Evolutionary conservation across 164 flowering plant genomes (phyloP).

Genomic region (Pachysandra terminalis): DNA sequence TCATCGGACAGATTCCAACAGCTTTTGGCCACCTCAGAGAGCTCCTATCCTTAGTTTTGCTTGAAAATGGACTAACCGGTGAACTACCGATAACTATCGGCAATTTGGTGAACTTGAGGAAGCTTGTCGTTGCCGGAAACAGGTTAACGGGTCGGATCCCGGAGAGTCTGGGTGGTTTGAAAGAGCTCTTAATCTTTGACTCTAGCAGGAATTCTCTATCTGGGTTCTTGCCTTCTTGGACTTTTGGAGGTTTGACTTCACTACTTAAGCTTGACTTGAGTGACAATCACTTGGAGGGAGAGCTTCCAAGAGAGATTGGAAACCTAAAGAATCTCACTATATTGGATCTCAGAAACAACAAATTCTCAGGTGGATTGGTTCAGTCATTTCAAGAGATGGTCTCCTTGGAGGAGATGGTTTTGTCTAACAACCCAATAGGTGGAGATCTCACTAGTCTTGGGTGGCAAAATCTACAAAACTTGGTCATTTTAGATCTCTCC

Average conservation of each 20-base stretch:
- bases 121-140: conserved; percentile 61
- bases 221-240: conserved; percentile 54
- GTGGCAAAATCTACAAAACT: conserved; percentile 48
- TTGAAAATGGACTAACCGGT: conserved; percentile 58
- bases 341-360: conserved; percentile 72
- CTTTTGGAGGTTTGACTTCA: conserved; percentile 57
- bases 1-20: conserved; percentile 52
- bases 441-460: conserved; percentile 46
- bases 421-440: conserved; percentile 67
- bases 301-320: conserved; percentile 46
- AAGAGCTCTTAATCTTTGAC: conserved; percentile 64
- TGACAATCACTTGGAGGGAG: conserved; percentile 59
- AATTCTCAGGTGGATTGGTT: conserved; percentile 60
- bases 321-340: conserved; percentile 64
- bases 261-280: conserved; percentile 87
- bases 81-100: conserved; percentile 48
- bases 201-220: conserved; percentile 64
- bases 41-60: conserved; percentile 59
- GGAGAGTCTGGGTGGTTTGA: conserved; percentile 37
- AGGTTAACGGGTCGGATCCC: conserved; percentile 51
- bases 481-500: conserved; percentile 64
- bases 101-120: conserved; percentile 31
- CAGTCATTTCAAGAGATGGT: conserved; percentile 47
- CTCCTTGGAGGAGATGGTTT: conserved; percentile 61
- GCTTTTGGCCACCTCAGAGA: conserved; percentile 41